Percentiles rank a stretch among this genome's conserved stretches.
These are phyloP conservation scores for Botrytis byssoidea DNA, from an alignment of 2,329 filamentous ascomycete genomes.

Conservation along the genomic window DNA sequence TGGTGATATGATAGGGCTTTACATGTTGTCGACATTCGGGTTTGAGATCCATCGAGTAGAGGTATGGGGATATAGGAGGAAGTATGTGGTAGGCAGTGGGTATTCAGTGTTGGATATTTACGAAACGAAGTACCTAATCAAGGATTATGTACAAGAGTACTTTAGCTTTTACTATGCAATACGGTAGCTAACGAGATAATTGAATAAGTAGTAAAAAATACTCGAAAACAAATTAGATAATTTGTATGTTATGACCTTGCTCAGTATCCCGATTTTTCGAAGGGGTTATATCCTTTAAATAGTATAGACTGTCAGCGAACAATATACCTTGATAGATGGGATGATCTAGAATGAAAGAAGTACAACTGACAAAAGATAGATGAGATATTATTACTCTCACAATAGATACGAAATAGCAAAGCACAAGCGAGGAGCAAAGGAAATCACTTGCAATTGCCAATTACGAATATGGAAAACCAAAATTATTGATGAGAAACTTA, in stretches of 20 bases:
- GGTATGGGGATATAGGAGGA: background rate
- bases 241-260: background rate
- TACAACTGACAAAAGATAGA: background rate
- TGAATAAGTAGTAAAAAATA: background rate
- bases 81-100: background rate
- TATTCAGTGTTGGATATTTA: background rate
- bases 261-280: background rate
- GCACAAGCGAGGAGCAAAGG: background rate
- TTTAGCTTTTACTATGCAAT: background rate
- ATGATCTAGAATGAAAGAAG: background rate
- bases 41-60: too few species aligned
- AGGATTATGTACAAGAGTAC: rapidly evolving
- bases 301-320: background rate
- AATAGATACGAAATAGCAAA: background rate
- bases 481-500: background rate
- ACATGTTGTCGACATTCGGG: too few species aligned
- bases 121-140: background rate
- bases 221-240: background rate
- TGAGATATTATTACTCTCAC: background rate
- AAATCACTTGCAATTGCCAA: background rate
- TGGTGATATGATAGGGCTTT: background rate
- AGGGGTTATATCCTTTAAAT: background rate
- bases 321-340: background rate
- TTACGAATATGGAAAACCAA: background rate
- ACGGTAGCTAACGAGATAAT: background rate